These are phyloP conservation scores for Ceratocystis albifundus DNA, from an alignment of 2,329 filamentous ascomycete species.

Conservation along the genomic window DNA sequence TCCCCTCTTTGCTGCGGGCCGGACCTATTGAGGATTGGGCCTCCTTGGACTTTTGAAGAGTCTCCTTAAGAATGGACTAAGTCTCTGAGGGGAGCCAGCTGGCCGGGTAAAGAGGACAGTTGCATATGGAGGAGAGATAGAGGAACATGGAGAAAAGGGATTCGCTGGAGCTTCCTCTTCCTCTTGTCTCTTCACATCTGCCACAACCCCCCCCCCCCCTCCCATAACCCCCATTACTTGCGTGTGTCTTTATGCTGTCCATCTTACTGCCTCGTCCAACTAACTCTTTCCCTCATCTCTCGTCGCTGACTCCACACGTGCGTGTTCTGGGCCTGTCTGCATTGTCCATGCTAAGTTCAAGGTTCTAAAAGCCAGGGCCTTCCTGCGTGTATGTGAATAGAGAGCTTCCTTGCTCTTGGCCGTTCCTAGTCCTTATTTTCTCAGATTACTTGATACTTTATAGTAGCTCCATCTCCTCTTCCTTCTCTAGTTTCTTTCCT, in stretches of 20 bases:
- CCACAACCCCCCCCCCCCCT: too few species aligned
- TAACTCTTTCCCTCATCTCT: not conserved
- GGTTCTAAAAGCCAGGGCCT: not conserved
- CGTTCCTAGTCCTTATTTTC: not conserved
- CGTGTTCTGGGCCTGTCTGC: slow-evolving; percentile 3
- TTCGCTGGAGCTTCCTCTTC: not conserved
- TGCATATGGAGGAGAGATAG: not conserved
- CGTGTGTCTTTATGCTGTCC: not conserved
- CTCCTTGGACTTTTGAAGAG: too few species aligned
- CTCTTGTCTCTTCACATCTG: slow-evolving; percentile 2
- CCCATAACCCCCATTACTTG: not conserved
- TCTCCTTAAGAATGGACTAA: too few species aligned
- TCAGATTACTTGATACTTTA: not conserved
- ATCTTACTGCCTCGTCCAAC: not conserved
- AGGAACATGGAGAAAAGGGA: not conserved
- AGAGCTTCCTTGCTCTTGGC: not conserved
- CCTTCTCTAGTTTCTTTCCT: not conserved
- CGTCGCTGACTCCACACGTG: not conserved
- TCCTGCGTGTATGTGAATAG: not conserved
- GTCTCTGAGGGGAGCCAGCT: too few species aligned
- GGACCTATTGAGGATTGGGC: too few species aligned
- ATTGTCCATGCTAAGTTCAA: slow-evolving; percentile 6
- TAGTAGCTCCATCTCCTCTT: not conserved
- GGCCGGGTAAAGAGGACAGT: not conserved
- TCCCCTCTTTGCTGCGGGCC: not conserved